Evolutionary conservation across 805 yeast species (phyloP).

Genomic region (Blastobotrys americana): DNA sequence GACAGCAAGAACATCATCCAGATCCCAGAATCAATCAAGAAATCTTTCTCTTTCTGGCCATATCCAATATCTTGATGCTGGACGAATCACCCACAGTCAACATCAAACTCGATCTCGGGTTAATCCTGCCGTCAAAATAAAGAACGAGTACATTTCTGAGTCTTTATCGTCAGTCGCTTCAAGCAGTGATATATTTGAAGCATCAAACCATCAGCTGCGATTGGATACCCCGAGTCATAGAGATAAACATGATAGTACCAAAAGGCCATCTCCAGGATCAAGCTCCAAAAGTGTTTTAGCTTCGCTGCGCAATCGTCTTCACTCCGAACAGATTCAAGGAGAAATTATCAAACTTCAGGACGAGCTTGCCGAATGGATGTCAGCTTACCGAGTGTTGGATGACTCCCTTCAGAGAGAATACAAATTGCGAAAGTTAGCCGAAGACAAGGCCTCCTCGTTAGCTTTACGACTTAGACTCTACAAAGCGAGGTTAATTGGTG

Average conservation of each 20-base stretch:
- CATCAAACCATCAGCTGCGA: neutral
- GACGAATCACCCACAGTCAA: too few relatives aligned
- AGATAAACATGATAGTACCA: neutral
- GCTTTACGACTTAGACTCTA: constrained; percentile 4
- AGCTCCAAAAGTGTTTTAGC: neutral
- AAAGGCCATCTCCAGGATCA: too few relatives aligned
- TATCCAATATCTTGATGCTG: too few relatives aligned
- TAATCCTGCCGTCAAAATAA: too few relatives aligned
- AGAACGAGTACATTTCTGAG: too few relatives aligned
- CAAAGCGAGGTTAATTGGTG: constrained; percentile 1
- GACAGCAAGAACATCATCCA: neutral
- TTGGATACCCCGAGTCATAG: neutral
- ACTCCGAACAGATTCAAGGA: too few relatives aligned
- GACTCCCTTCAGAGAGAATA: neutral
- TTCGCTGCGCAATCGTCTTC: neutral
- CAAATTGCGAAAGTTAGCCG: neutral
- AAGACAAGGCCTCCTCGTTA: constrained; percentile 4
- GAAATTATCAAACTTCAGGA: neutral
- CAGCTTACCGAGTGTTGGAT: neutral
- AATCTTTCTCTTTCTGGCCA: too few relatives aligned
- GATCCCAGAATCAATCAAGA: neutral
- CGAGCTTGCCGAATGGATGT: neutral
- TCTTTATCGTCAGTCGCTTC: constrained; percentile 1
- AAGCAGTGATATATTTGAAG: constrained; percentile 2
- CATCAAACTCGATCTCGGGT: too few relatives aligned